Base-by-base conservation (phyloP, 257 asterid species). In the Fraxinus americana region DNA sequence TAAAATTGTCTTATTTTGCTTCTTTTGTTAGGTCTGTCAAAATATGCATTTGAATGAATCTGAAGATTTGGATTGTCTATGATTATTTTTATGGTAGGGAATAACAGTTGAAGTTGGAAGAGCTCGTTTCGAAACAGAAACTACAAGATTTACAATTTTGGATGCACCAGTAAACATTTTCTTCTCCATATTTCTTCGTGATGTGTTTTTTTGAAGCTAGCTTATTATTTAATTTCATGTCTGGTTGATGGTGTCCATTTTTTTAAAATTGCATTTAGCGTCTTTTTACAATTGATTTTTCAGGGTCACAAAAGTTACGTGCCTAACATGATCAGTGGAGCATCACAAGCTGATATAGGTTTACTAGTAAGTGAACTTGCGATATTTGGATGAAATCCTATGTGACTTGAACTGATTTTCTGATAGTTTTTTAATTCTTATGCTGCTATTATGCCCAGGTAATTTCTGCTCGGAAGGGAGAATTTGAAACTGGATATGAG, bases 291-390 rank as follows among this genome's bases (percentile, higher is more conserved):
- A 50, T 36, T 66, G 39, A 48, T 77, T 66, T 70, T 82, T 48
- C 86, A 93, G 98, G 99, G 99, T 72, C 99, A 93, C 85, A 96
- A 96, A 86, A 96, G 98, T 78, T 96, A 93, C 83, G 97, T 92
- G 19, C 99, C 98, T 10, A 96, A 93, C 86, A 96, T 96, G 99
- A 93, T 93, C 83, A 90, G 97, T 81, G 99, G 98, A 78, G 98
- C 99, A 75, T 93, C 97, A 74, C 99, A 96, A 88, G 99, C 98
- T 79, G 98, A 96, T 85, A 88, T 92, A 43, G 98, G 98, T 75
- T 98, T 96, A 72, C 88, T 93, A 41, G 99, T 93, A 88, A 78
- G 94, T 83, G 25, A 11, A 11, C 25, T 63, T 70, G 19, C 10
- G 9, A 50, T 50, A 17, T 76, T 4, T 13, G 8, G 36, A 13